Conservation (phyloP, 2,329 filamentous ascomycete genomes). For the Stagonosporopsis rhizophila region DNA sequence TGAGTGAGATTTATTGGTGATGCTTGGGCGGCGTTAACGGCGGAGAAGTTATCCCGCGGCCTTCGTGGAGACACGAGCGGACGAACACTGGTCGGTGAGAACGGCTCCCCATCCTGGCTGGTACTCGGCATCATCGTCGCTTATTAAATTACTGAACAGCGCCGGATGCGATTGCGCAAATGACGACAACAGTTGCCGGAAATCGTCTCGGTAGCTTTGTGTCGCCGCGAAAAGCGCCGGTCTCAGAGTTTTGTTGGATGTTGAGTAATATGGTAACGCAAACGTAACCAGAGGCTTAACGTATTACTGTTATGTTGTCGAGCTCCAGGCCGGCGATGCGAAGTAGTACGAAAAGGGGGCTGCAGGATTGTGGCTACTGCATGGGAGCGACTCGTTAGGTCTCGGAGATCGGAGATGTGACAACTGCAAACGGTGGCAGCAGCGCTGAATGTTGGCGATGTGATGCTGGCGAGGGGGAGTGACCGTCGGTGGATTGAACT, state of each 20-base stretch:
- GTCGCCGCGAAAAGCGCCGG: constrained; percentile 22
- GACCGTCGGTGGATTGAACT: constrained; percentile 19
- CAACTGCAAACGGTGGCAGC: constrained; percentile 18
- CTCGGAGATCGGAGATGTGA: constrained; percentile 22
- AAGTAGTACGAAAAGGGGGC: constrained; percentile 23
- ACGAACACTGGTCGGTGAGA: constrained; percentile 44
- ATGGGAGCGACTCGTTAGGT: constrained; percentile 32
- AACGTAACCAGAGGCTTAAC: constrained; percentile 45
- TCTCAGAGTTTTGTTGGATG: background rate
- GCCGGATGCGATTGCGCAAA: constrained; percentile 22
- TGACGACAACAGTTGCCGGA: constrained; percentile 16
- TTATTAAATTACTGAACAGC: constrained; percentile 22
- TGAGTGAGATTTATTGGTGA: constrained; percentile 33
- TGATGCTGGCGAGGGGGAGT: constrained; percentile 24
- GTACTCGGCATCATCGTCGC: constrained; percentile 33
- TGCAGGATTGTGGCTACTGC: constrained; percentile 39
- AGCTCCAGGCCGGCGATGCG: constrained; percentile 35
- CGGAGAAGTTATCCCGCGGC: constrained; percentile 38
- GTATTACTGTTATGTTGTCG: constrained; percentile 14
- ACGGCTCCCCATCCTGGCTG: constrained; percentile 41
- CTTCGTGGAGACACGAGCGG: constrained; percentile 45
- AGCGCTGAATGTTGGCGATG: constrained; percentile 15
- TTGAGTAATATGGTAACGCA: constrained; percentile 2
- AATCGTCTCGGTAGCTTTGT: constrained; percentile 11
- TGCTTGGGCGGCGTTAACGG: constrained; percentile 41